Evolutionary conservation across 2,329 filamentous ascomycete species (phyloP).

Genomic region (Ceratocystiopsis sp.): DNA sequence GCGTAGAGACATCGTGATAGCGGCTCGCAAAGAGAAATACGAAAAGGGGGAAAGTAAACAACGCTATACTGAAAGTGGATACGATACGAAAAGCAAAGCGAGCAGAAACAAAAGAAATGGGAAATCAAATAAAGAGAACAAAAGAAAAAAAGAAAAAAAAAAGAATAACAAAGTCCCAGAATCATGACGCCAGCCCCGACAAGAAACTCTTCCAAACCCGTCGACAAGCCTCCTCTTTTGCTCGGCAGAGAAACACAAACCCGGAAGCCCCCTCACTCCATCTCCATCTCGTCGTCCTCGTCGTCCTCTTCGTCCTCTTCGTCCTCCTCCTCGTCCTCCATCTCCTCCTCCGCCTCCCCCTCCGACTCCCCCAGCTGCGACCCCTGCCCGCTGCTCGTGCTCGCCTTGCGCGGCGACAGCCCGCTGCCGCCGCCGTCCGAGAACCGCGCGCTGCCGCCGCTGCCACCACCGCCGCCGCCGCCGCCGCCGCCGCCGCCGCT

Average conservation of each 20-base stretch:
- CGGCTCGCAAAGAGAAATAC: too few relatives aligned
- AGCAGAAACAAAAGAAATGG: background rate
- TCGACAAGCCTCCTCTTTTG: too few relatives aligned
- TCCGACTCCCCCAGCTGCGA: constrained; percentile 41
- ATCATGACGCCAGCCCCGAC: too few relatives aligned
- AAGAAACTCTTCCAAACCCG: too few relatives aligned
- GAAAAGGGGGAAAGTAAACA: too few relatives aligned
- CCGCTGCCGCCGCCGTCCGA: constrained; percentile 21
- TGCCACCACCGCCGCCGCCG: too few relatives aligned
- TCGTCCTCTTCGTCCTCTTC: constrained; percentile 1
- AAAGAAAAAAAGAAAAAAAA: background rate
- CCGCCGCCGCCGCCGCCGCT: too few relatives aligned
- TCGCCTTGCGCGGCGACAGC: constrained; percentile 34
- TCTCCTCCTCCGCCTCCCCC: constrained; percentile 14
- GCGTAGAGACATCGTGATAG: too few relatives aligned
- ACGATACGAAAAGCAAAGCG: background rate
- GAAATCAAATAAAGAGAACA: background rate
- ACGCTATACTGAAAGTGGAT: too few relatives aligned
- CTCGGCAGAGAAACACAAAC: background rate
- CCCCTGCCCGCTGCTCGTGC: constrained; percentile 42
- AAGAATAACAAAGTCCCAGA: too few relatives aligned
- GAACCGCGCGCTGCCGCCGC: constrained; percentile 21
- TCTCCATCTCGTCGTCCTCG: background rate
- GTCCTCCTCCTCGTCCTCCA: constrained; percentile 11
- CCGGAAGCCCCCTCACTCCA: background rate